Base-by-base conservation (phyloP, 2,329 filamentous ascomycete genomes). In the Periconia sp. region DNA sequence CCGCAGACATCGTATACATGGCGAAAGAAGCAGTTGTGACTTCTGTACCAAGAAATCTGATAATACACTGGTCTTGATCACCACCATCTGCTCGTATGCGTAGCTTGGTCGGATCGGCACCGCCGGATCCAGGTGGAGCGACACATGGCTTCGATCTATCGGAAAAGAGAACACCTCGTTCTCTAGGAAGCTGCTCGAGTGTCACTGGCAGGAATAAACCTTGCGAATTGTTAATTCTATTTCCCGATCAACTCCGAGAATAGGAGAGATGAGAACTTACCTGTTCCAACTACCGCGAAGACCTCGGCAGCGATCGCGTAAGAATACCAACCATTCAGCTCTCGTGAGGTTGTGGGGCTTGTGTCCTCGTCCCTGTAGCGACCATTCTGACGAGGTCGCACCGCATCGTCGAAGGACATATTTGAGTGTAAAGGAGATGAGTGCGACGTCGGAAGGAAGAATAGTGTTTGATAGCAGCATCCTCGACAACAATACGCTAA, bases 21-120 rank as follows among this genome's bases (percentile, higher is more conserved):
- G 89, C 91, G 68, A 96, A 96, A 68, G 89, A 95, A 18, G 90
- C 88, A 1, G 91, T 95, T 66, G 95, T 96, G 69, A 96, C 85
- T 50, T 92, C 84, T 45, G 85, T 73, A 1, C 91, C 91, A 24
- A 95, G 72, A 6, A 95, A 77, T 46, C 84, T 83, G 34, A 96
- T 81, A 51, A 96, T 77, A 64, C 92, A 97, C 62, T 92, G 88
- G 37, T 62, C 56, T 52, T 63, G 43, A 34, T 54, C 45, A 10
- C 43, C 50, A 19, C 48, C 39, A 51, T 53, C 32, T 45, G 56
- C 47, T 44, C 45, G 50, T 45, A 28, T 48, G 45, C 22, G 44
- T 36, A 40, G 34, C 43, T 9, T 39, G 24, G 30, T 19, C 16
- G 35, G 24, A 15, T 31, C 26, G 12, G 18, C 48, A 11, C 46